Base-by-base conservation (phyloP, 2,329 filamentous ascomycete species). In the Cladophialophora bantiana region DNA sequence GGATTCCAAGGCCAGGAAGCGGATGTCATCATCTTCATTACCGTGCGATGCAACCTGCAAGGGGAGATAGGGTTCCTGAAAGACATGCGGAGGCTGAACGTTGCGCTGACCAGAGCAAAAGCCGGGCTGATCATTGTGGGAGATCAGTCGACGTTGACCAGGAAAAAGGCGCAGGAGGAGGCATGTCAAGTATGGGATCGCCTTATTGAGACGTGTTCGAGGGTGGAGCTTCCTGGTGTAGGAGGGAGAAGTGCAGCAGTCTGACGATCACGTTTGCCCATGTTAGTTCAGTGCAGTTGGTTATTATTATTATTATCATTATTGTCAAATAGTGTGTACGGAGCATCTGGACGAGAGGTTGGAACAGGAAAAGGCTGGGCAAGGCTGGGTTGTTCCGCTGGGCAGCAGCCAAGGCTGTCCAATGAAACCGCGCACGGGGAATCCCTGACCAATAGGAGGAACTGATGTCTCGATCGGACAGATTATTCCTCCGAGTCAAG, bases 1-100 rank as follows among this genome's bases (percentile, higher is more conserved):
- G 76, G 77, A 2, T 83, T 80, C 66, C 80, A 83, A 62, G 80
- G 79, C 1, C 75, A 77, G 1, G 80, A 82, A 71, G 79, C 80
- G 1, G 81, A 82, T 55, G 73, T 82, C 36, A 72, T 82, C 1
- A 74, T 83, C 5, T 82, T 79, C 65, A 77, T 80, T 5, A 80
- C 78, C 1, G 79, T 81, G 5, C 73, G 81, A 7, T 81, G 78
- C 66, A 83, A 83, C 68, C 73, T 54, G 12, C 59, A 68, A 15
- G 45, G 65, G 10, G 69, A 81, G 7, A 77, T 81, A 65, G 80
- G 81, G 0, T 80, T 82, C 60, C 64, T 82, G 63, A 78, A 75
- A 42, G 79, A 83, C 65, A 70, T 78, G 72, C 74, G 79, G 12
- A 69, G 79, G 35, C 71, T 82, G 65, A 82, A 82, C 64, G 78